Percentiles rank a stretch among this genome's conserved stretches.
These are phyloP conservation scores for Sporisorium scitamineum DNA, from an alignment of 1,284 basidiomycete genomes.

Conservation along the genomic window DNA sequence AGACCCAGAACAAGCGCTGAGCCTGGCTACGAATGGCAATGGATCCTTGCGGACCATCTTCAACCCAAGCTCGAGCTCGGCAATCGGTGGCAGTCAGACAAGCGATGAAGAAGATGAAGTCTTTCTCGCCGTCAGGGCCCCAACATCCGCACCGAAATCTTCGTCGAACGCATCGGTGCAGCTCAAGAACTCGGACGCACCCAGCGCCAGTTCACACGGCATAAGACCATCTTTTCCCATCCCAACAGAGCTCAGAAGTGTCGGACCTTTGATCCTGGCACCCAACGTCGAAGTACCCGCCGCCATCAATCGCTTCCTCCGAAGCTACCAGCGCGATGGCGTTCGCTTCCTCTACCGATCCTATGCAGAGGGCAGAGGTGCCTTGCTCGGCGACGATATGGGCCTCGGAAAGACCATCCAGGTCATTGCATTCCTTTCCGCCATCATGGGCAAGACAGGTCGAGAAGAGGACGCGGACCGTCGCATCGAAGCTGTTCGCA, in stretches of 20 bases:
- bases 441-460: constrained; percentile 84
- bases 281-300: constrained; percentile 74
- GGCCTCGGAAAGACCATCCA: constrained; percentile 82
- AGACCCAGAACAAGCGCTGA: constrained; percentile 20
- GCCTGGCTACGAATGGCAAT: constrained; percentile 9
- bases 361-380: constrained; percentile 77
- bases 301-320: constrained; percentile 81
- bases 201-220: not conserved
- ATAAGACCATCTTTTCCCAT: constrained; percentile 29
- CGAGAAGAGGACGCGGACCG: constrained; percentile 75
- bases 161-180: not conserved
- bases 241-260: constrained; percentile 12
- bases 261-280: constrained; percentile 28
- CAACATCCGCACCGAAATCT: not conserved
- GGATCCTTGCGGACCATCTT: not conserved
- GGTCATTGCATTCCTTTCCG: constrained; percentile 84
- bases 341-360: constrained; percentile 79
- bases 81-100: not conserved
- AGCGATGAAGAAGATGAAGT: constrained; percentile 38
- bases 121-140: constrained; percentile 18
- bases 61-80: not conserved
- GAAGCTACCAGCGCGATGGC: constrained; percentile 86
- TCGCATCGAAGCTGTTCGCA: constrained; percentile 71
- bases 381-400: constrained; percentile 89
- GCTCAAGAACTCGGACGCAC: not conserved